A percentile compares a stretch with the other conserved stretches of the same genome.
phyloP scores from a whole-genome alignment of 2,329 filamentous ascomycete species.

The Cladosporium halotolerans region DNA sequence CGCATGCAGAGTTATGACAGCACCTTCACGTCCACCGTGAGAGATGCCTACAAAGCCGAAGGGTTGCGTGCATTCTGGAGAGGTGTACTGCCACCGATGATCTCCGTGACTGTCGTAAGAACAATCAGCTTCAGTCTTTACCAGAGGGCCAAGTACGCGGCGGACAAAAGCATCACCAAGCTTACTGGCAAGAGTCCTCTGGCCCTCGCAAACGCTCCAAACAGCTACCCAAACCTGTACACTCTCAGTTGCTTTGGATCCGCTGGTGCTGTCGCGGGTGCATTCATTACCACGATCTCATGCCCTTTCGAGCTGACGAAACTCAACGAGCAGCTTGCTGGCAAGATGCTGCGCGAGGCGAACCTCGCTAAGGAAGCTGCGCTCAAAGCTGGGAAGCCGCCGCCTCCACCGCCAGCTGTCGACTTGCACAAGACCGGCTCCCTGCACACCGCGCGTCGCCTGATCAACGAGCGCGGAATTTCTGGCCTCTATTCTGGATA shows the following conservation, averaged over 20 bases:
- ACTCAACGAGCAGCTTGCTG: slow-evolving; percentile 77
- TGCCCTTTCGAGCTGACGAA: slow-evolving; percentile 90
- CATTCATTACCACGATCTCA: slow-evolving; percentile 70
- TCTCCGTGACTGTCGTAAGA: slow-evolving; percentile 69
- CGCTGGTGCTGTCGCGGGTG: slow-evolving; percentile 72
- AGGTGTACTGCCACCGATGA: slow-evolving; percentile 69
- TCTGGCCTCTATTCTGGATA: slow-evolving; percentile 75
- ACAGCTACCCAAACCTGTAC: slow-evolving; percentile 64
- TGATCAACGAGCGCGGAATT: slow-evolving; percentile 67
- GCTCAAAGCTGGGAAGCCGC: slow-evolving; percentile 1
- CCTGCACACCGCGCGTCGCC: slow-evolving; percentile 61
- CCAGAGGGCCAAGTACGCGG: slow-evolving; percentile 66
- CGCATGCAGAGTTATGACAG: slow-evolving; percentile 72
- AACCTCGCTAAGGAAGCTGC: slow-evolving; percentile 1
- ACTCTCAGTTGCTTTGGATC: slow-evolving; percentile 71
- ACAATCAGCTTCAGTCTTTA: slow-evolving; percentile 78
- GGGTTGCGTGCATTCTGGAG: slow-evolving; percentile 47
- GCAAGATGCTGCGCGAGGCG: slow-evolving; percentile 55
- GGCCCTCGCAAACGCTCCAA: slow-evolving; percentile 62
- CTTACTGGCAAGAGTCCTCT: slow-evolving; percentile 64
- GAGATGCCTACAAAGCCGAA: slow-evolving; percentile 60
- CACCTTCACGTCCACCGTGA: slow-evolving; percentile 57
- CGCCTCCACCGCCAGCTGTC: neutral
- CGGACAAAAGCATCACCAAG: slow-evolving; percentile 63
- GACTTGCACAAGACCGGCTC: slow-evolving; percentile 23